These are phyloP conservation scores for Tricholoma flavovirens DNA, from an alignment of 768 basidiomycete genomes.

Conservation along the genomic window DNA sequence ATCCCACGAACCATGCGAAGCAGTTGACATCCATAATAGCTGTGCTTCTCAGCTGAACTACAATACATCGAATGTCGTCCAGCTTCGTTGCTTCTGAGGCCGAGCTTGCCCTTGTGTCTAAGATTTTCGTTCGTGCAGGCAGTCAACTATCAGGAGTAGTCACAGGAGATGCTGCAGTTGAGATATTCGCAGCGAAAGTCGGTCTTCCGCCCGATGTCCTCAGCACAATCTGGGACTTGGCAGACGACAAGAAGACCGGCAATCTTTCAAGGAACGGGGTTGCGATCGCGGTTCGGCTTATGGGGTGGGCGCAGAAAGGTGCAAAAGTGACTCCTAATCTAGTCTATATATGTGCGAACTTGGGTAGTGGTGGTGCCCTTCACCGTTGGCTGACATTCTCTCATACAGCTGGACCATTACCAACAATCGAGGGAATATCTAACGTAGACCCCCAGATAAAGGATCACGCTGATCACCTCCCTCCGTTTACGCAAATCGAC, in stretches of 20 bases:
- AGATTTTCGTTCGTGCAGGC: constrained; percentile 23
- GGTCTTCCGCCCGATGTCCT: constrained; percentile 48
- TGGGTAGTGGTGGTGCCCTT: not conserved
- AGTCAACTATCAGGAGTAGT: constrained; percentile 18
- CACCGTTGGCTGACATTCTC: constrained; percentile 4
- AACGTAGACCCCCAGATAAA: constrained; percentile 6
- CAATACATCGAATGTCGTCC: constrained; percentile 4
- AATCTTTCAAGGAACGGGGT: constrained; percentile 50
- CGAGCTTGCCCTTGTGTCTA: constrained; percentile 24
- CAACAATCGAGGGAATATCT: constrained; percentile 27
- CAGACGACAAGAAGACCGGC: constrained; percentile 54
- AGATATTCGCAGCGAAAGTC: constrained; percentile 47
- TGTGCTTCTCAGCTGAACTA: not conserved
- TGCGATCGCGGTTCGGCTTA: constrained; percentile 53
- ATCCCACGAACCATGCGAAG: not conserved
- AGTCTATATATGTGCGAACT: constrained; percentile 39
- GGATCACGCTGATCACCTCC: constrained; percentile 26
- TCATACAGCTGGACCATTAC: constrained; percentile 47
- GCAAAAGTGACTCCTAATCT: constrained; percentile 35
- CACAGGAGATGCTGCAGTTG: constrained; percentile 42
- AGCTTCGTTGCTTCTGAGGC: constrained; percentile 22
- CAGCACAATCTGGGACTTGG: constrained; percentile 58
- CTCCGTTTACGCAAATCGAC: constrained; percentile 46
- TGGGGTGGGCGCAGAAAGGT: constrained; percentile 61
- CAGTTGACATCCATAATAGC: not conserved